Conservation (phyloP, 2,329 filamentous ascomycete genomes). For the Mycosphaerelloides madeirae region DNA sequence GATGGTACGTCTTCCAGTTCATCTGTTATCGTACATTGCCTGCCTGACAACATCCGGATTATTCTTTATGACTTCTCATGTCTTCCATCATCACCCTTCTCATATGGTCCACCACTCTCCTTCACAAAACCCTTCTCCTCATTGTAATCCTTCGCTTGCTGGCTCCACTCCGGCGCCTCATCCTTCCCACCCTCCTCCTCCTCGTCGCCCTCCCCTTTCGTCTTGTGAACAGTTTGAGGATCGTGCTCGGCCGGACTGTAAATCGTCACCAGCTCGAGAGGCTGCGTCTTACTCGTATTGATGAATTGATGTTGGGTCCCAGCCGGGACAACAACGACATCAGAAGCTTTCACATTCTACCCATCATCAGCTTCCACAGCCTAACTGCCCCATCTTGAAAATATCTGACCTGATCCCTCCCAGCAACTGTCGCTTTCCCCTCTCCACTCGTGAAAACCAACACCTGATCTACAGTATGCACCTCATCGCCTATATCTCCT, state of each 20-base stretch:
- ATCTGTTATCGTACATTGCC: no score
- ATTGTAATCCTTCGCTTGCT: conserved; percentile 54
- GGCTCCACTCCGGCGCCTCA: conserved; percentile 57
- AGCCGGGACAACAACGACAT: conserved; percentile 59
- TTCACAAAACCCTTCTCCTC: conserved; percentile 54
- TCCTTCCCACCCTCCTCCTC: conserved; percentile 59
- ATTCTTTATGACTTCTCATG: conserved; percentile 28
- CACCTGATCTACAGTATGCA: conserved; percentile 61
- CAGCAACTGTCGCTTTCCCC: conserved; percentile 55
- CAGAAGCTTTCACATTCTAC: conserved; percentile 48
- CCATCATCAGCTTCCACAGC: conserved; percentile 17
- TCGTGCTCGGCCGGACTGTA: conserved; percentile 61
- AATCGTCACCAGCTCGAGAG: conserved; percentile 58
- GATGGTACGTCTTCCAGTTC: no score
- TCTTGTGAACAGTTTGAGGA: conserved; percentile 55
- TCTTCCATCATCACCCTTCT: conserved; percentile 33
- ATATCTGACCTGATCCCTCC: conserved; percentile 49
- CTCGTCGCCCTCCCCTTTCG: conserved; percentile 59
- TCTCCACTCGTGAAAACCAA: conserved; percentile 59
- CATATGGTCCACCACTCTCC: conserved; percentile 35
- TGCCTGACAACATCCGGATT: not conserved
- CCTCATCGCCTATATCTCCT: conserved; percentile 64
- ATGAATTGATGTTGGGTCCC: conserved; percentile 64
- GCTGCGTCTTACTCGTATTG: conserved; percentile 53
- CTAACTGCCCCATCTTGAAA: not conserved